Conservation (phyloP, 2,329 filamentous ascomycete genomes). For the Fusarium palustre region DNA sequence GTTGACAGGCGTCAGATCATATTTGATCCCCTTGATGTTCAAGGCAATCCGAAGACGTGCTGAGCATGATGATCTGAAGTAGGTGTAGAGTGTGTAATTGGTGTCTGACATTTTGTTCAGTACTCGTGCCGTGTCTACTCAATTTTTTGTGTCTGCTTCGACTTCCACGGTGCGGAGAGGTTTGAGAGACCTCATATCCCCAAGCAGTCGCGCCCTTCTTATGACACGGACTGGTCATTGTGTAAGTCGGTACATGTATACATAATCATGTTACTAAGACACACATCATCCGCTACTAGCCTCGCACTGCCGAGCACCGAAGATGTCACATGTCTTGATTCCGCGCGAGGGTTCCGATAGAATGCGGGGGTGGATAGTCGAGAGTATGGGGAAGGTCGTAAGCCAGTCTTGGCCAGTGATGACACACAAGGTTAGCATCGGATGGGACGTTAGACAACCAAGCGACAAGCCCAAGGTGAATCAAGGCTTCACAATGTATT, state of each 20-base stretch:
- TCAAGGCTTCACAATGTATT: fast-evolving
- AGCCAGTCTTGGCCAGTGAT: background rate
- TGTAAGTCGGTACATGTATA: background rate
- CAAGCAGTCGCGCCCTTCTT: constrained; percentile 26
- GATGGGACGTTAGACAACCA: background rate
- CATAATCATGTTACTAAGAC: background rate
- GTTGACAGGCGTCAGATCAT: constrained; percentile 62
- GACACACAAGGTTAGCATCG: background rate
- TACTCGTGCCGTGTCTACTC: fast-evolving
- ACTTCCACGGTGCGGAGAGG: too few species aligned
- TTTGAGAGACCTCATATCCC: fast-evolving
- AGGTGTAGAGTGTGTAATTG: constrained; percentile 64
- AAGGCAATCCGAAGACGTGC: constrained; percentile 71
- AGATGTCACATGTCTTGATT: background rate
- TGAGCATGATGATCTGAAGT: constrained; percentile 72
- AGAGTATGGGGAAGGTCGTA: background rate
- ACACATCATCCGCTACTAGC: constrained; percentile 25
- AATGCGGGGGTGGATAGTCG: constrained; percentile 17
- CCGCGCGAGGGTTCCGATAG: constrained; percentile 24
- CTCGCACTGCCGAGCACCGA: constrained; percentile 31
- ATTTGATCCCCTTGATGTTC: constrained; percentile 64
- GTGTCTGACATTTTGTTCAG: constrained; percentile 39
- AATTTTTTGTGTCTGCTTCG: fast-evolving
- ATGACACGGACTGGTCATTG: constrained; percentile 18
- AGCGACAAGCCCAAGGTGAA: fast-evolving